Evolutionary conservation across 2,329 filamentous ascomycete genomes (phyloP), one percentile per base, ranked within the genome.

Genomic region (Cercospora canescens): DNA sequence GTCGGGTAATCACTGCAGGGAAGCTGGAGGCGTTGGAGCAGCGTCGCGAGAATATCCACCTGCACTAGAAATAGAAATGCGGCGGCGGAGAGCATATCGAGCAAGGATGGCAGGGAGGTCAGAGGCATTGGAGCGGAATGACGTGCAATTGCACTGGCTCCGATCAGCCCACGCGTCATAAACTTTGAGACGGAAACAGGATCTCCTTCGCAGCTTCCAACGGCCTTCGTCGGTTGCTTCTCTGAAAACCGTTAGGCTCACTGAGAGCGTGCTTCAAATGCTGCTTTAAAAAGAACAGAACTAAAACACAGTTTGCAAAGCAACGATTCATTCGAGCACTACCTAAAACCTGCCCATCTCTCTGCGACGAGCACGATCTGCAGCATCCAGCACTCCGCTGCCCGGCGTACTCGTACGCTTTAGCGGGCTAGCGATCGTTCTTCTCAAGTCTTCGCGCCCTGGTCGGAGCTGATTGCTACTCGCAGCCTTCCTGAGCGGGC

Each of bases 401-500:
- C 72, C 70, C 11, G 80, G 77, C 60, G 78, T 80, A 67, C 78
- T 81, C 58, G 77, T 76, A 21, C 80, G 74, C 75, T 83, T 83
- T 67, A 83, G 57, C 16, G 81, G 81, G 68, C 80, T 83, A 0
- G 78, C 78, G 5, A 62, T 39, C 2, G 45, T 39, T 16, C 60
- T 62, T 7, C 67, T 60, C 76, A 52, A 69, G 66, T 1, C 74
- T 35, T 60, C 74, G 62, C 50, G 64, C 59, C 69, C 74, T 21
- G 79, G 75, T 26, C 78, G 69, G 8, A 81, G 67, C 63, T 79
- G 78, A 64, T 83, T 91, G 78, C 79, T 87, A 79, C 81, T 92
- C 72, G 83, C 88, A 1, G 91, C 85, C 77, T 96, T 97, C 73
- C 93, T 90, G 12, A 98, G 79, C 0, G 94, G 94, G 11, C 92